phyloP scores from a whole-genome alignment of 2,329 filamentous ascomycete genomes.

The Penicillium janthinellum region DNA sequence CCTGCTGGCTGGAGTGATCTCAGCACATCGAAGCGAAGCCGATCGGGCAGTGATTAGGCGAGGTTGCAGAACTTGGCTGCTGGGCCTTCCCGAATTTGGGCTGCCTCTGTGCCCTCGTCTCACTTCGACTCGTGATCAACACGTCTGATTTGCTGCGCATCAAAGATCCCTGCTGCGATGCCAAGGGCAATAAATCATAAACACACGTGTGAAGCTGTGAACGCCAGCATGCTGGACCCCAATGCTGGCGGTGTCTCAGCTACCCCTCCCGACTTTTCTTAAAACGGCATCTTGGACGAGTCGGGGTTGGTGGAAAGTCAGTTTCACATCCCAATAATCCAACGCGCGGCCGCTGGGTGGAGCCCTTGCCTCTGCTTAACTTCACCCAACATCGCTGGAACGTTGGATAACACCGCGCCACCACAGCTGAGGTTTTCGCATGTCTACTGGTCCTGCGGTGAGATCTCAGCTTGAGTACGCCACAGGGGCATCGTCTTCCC shows the following conservation, averaged over 20 bases:
- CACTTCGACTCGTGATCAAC: no score
- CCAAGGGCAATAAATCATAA: background rate
- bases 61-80: background rate
- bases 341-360: constrained; percentile 6
- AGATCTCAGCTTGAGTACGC: background rate
- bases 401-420: background rate
- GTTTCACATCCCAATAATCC: background rate
- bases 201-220: background rate
- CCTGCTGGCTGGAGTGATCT: no score
- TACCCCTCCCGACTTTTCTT: background rate
- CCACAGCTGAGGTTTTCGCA: background rate
- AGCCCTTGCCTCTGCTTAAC: background rate
- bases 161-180: background rate
- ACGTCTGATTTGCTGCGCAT: no score
- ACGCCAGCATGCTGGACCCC: background rate
- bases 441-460: background rate
- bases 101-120: no score
- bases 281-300: background rate
- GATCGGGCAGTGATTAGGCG: background rate
- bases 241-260: background rate
- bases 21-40: background rate
- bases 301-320: constrained; percentile 3
- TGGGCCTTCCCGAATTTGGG: no score
- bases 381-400: background rate
- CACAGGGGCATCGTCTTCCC: background rate